Conservation (phyloP, 495 filamentous ascomycete species). For the Podospora pseudocomata region DNA sequence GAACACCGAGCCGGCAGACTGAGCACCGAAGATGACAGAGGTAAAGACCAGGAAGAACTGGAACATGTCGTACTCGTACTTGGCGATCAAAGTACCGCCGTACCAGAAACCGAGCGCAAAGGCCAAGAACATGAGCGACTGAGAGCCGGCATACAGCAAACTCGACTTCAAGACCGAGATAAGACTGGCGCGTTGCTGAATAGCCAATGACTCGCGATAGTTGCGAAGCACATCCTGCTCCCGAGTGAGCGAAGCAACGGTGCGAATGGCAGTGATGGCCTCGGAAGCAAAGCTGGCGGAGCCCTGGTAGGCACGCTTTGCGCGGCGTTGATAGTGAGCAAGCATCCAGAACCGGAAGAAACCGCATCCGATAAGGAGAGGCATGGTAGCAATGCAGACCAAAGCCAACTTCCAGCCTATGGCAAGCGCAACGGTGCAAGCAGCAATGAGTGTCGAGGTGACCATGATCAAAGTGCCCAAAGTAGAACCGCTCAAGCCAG, state of each 20-base stretch:
- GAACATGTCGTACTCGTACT: slow-evolving; percentile 64
- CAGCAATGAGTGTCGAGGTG: slow-evolving; percentile 66
- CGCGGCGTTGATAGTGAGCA: slow-evolving; percentile 65
- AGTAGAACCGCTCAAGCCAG: slow-evolving; percentile 75
- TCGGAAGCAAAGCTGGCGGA: slow-evolving; percentile 85
- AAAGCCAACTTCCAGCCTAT: slow-evolving; percentile 90
- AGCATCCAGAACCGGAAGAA: slow-evolving; percentile 75
- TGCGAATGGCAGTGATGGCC: slow-evolving; percentile 83
- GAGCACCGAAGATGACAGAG: slow-evolving; percentile 38
- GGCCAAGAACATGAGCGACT: slow-evolving; percentile 75
- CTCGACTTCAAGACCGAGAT: slow-evolving; percentile 36
- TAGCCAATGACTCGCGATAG: slow-evolving; percentile 48
- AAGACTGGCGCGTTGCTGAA: slow-evolving; percentile 29
- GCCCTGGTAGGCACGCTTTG: slow-evolving; percentile 68
- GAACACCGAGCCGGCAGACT: slow-evolving; percentile 41
- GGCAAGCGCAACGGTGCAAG: slow-evolving; percentile 60
- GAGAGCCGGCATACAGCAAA: slow-evolving; percentile 70
- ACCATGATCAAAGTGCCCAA: slow-evolving; percentile 77
- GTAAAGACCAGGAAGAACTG: slow-evolving; percentile 85
- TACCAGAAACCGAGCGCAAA: slow-evolving; percentile 81
- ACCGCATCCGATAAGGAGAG: slow-evolving; percentile 75
- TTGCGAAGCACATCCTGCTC: slow-evolving; percentile 64
- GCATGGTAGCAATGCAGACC: slow-evolving; percentile 78
- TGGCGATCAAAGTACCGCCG: slow-evolving; percentile 74
- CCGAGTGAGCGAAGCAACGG: slow-evolving; percentile 68